A percentile compares a stretch with the other conserved stretches of the same genome.
These are phyloP conservation scores for Brasilioporus rufonigricans DNA, from an alignment of 768 basidiomycete genomes.

Conservation along the genomic window DNA sequence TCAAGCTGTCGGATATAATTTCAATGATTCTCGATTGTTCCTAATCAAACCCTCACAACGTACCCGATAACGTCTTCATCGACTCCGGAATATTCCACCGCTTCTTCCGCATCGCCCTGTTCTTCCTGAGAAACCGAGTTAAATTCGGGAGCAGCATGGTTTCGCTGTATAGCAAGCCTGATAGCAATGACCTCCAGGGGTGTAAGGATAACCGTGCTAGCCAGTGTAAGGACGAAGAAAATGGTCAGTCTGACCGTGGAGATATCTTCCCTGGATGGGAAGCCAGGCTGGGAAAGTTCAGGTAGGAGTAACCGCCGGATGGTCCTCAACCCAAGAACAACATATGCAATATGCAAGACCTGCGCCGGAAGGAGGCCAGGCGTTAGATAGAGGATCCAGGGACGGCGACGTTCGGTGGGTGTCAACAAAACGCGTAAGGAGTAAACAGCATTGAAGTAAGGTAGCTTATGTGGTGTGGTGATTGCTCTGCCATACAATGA, in stretches of 20 bases:
- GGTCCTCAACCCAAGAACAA: constrained; percentile 41
- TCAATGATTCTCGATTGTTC: background rate
- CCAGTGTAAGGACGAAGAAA: constrained; percentile 53
- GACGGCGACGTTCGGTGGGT: constrained; percentile 73
- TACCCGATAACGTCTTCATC: constrained; percentile 88
- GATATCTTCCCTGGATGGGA: constrained; percentile 40
- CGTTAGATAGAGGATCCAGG: constrained; percentile 80
- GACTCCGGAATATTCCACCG: constrained; percentile 59
- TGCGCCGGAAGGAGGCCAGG: constrained; percentile 57
- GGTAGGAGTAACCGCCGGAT: constrained; percentile 58
- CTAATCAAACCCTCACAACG: constrained; percentile 17
- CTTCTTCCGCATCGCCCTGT: constrained; percentile 58
- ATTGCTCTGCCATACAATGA: constrained; percentile 53
- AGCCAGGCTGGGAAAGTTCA: constrained; percentile 38
- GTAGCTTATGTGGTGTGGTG: constrained; percentile 76
- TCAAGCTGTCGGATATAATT: constrained; percentile 43
- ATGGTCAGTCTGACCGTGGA: constrained; percentile 49
- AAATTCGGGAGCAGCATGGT: constrained; percentile 72
- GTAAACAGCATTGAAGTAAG: constrained; percentile 54
- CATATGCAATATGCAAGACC: constrained; percentile 43
- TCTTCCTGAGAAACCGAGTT: constrained; percentile 75
- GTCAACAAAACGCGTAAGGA: constrained; percentile 73
- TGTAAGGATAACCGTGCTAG: constrained; percentile 59
- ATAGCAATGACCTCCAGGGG: constrained; percentile 81
- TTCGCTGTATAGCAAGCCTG: constrained; percentile 79